A percentile compares a stretch with the other conserved stretches of the same genome.
These are phyloP conservation scores for Meyerozyma smithsonii DNA, from an alignment of 1,139 yeast genomes.

Conservation along the genomic window DNA sequence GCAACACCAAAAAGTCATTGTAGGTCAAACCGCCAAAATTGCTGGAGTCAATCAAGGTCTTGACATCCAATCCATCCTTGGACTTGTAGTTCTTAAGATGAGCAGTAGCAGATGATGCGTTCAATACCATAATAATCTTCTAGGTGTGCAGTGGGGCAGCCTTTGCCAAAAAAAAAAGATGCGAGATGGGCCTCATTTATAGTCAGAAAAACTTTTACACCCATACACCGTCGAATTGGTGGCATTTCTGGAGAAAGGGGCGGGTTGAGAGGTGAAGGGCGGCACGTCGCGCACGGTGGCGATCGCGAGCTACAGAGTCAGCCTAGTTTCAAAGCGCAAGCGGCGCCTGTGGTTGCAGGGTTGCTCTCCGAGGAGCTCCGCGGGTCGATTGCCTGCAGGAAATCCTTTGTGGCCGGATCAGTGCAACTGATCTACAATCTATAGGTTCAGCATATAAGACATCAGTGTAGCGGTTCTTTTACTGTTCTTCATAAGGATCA, in stretches of 20 bases:
- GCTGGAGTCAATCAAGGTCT: slow-evolving; percentile 83
- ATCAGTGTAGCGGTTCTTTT: slow-evolving; percentile 6
- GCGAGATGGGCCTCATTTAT: slow-evolving; percentile 3
- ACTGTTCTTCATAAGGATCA: slow-evolving; percentile 2
- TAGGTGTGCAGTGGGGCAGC: slow-evolving; percentile 24
- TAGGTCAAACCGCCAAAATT: slow-evolving; percentile 95
- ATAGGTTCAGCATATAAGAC: not conserved
- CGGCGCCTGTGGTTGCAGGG: not conserved
- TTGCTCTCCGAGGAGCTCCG: not conserved
- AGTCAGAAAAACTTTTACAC: slow-evolving; percentile 1
- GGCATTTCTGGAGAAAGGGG: too few species aligned
- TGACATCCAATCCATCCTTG: slow-evolving; percentile 83
- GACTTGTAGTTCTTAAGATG: slow-evolving; percentile 59
- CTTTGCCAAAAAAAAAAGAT: slow-evolving; percentile 42
- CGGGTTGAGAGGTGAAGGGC: too few species aligned
- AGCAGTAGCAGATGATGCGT: slow-evolving; percentile 63
- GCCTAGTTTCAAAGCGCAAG: not conserved
- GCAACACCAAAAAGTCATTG: slow-evolving; percentile 91
- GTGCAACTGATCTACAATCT: not conserved
- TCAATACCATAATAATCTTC: slow-evolving; percentile 33
- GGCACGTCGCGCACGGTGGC: too few species aligned
- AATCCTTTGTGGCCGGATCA: not conserved
- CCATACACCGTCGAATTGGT: slow-evolving; percentile 1
- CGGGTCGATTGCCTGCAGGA: not conserved
- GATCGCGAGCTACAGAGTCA: too few species aligned